Conservation (phyloP, 2,329 filamentous ascomycete species). For the Arthrobotrys megalospora region DNA sequence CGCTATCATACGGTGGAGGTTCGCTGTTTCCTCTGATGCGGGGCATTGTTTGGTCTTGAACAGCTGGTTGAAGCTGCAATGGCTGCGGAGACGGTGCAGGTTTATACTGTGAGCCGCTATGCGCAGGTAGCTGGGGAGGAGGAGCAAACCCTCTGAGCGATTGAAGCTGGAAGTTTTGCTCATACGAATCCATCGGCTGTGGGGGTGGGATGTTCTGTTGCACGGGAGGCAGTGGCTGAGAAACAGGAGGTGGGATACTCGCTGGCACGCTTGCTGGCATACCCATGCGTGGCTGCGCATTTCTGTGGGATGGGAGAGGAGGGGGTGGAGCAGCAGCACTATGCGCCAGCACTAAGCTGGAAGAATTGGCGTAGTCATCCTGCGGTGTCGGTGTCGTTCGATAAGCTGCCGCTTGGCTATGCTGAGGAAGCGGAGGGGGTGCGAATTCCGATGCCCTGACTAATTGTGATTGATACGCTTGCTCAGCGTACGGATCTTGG, state of each 20-base stretch:
- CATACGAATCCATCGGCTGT: constrained; percentile 46
- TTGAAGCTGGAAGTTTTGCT: constrained; percentile 51
- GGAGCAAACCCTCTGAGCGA: constrained; percentile 49
- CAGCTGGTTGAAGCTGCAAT: constrained; percentile 26
- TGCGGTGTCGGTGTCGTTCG: constrained; percentile 28
- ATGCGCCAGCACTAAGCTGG: constrained; percentile 24
- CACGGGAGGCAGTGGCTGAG: constrained; percentile 25
- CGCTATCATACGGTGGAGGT: constrained; percentile 50
- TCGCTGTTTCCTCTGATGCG: constrained; percentile 52
- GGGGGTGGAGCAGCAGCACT: constrained; percentile 31
- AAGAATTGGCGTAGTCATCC: constrained; percentile 43
- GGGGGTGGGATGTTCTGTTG: constrained; percentile 29
- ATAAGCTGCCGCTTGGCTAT: constrained; percentile 38
- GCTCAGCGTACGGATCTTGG: constrained; percentile 47
- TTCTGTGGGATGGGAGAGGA: constrained; percentile 44
- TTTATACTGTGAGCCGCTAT: constrained; percentile 44
- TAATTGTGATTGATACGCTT: constrained; percentile 48
- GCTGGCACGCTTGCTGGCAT: constrained; percentile 35
- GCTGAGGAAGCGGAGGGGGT: constrained; percentile 46
- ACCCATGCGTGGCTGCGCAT: constrained; percentile 45
- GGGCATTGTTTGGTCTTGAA: constrained; percentile 22
- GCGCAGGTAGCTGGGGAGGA: constrained; percentile 32
- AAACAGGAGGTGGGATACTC: background rate
- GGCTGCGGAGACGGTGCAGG: constrained; percentile 35
- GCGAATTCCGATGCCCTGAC: constrained; percentile 46